phyloP scores from a whole-genome alignment of 169 alveolate species.

The Plasmodium falciparum region DNA sequence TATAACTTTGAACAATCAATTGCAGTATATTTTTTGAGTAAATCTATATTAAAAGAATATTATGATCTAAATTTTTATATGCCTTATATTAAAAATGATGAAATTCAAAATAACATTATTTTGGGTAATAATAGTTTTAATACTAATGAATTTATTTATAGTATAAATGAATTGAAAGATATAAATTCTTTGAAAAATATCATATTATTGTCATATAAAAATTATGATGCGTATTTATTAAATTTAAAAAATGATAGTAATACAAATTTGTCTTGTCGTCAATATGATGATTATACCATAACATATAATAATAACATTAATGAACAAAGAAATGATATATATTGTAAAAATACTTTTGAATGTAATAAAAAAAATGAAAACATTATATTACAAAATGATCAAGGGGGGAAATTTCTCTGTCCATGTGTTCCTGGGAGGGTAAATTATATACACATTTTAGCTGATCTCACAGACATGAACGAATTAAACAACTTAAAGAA shows the following conservation, averaged over 20 bases:
- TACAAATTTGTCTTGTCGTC: neutral
- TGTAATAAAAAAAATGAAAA: neutral
- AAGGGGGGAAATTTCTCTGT: constrained; percentile 36
- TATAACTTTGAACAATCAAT: constrained; percentile 60
- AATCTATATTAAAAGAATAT: constrained; percentile 63
- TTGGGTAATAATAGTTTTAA: neutral
- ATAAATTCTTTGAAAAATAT: constrained; percentile 17
- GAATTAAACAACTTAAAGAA: neutral
- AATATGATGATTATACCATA: neutral
- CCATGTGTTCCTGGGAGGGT: constrained; percentile 86
- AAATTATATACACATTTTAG: constrained; percentile 78
- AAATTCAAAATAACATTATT: neutral
- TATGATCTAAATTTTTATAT: constrained; percentile 45
- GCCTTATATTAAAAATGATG: constrained; percentile 36
- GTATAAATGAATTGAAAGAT: constrained; percentile 3
- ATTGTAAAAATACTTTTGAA: too few species aligned
- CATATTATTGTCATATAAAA: constrained; percentile 21
- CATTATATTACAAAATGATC: neutral
- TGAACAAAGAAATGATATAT: neutral
- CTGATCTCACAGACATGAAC: constrained; percentile 69
- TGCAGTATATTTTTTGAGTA: constrained; percentile 63
- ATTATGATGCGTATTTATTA: constrained; percentile 14
- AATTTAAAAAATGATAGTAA: neutral
- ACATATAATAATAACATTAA: neutral
- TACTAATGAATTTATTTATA: neutral